Conservation (phyloP, 2,329 filamentous ascomycete species). For the Cercospora janseana region DNA sequence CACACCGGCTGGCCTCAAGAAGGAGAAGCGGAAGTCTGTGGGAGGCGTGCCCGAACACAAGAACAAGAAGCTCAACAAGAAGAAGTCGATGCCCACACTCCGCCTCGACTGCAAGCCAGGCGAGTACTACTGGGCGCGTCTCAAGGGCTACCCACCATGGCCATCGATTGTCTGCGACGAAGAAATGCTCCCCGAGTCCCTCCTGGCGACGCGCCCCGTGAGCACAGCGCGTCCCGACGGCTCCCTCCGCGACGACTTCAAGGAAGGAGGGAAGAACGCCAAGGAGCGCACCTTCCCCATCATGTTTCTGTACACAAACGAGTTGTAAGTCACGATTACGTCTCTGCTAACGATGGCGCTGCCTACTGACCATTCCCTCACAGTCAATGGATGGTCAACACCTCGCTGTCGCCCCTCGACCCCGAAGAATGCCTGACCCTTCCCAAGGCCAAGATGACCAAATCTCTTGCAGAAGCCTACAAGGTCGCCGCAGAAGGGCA, state of each 20-base stretch:
- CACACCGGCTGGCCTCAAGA: conserved; percentile 33
- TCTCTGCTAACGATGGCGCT: neutral
- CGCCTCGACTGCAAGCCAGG: conserved; percentile 79
- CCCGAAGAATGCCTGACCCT: conserved; percentile 65
- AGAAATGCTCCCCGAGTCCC: conserved; percentile 78
- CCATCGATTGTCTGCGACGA: conserved; percentile 92
- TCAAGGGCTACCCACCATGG: conserved; percentile 95
- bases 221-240: conserved; percentile 80
- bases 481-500: conserved; percentile 75
- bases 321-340: conserved; percentile 73
- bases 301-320: conserved; percentile 93
- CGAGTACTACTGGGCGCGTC: conserved; percentile 85
- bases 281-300: conserved; percentile 86
- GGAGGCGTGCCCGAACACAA: conserved; percentile 64
- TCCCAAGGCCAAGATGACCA: conserved; percentile 74
- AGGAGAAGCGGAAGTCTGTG: conserved; percentile 58
- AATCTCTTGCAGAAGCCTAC: conserved; percentile 76
- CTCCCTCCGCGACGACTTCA: conserved; percentile 80
- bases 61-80: conserved; percentile 79
- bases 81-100: conserved; percentile 69
- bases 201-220: conserved; percentile 77
- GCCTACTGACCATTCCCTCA: conserved; percentile 9
- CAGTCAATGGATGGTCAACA: conserved; percentile 90
- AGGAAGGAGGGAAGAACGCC: conserved; percentile 81
- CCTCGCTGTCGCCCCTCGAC: conserved; percentile 73